A percentile compares a stretch with the other conserved stretches of the same genome.
Evolutionary conservation across 345 rosid genomes (phyloP).

Genomic region (Bruguiera parviflora): DNA sequence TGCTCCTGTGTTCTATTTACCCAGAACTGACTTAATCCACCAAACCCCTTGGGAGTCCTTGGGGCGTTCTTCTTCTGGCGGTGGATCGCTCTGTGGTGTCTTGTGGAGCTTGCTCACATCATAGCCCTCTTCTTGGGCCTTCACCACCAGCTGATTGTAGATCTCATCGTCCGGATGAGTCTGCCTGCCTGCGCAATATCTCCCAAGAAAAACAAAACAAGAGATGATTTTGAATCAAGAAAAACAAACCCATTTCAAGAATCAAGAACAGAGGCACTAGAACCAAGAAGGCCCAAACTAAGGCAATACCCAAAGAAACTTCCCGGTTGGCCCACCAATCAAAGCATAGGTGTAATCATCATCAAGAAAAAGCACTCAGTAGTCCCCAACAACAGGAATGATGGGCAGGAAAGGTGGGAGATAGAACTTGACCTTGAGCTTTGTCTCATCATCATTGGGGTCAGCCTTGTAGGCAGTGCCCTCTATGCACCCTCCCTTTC

Average conservation of each 20-base stretch:
- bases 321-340: constrained; percentile 73
- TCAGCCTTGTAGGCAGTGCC: constrained; percentile 77
- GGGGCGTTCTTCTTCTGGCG: constrained; percentile 46
- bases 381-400: constrained; percentile 72
- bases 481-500: constrained; percentile 60
- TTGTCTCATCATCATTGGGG: constrained; percentile 75
- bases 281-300: too few species aligned
- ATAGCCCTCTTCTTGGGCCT: constrained; percentile 59
- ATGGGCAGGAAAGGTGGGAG: constrained; percentile 86
- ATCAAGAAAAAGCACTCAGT: constrained; percentile 77
- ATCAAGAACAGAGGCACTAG: neutral
- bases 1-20: constrained; percentile 31
- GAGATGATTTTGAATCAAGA: neutral
- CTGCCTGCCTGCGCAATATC: constrained; percentile 66
- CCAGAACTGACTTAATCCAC: constrained; percentile 84
- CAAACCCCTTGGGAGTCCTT: constrained; percentile 68
- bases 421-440: constrained; percentile 83
- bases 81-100: constrained; percentile 63
- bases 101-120: constrained; percentile 72
- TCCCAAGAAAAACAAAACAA: constrained; percentile 17
- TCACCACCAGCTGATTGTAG: constrained; percentile 55
- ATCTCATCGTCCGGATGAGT: constrained; percentile 53
- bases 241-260: neutral
- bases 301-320: constrained; percentile 65
- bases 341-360: constrained; percentile 60